phyloP scores from a whole-genome alignment of 148 eudicot species.

The Arctostaphylos glauca region DNA sequence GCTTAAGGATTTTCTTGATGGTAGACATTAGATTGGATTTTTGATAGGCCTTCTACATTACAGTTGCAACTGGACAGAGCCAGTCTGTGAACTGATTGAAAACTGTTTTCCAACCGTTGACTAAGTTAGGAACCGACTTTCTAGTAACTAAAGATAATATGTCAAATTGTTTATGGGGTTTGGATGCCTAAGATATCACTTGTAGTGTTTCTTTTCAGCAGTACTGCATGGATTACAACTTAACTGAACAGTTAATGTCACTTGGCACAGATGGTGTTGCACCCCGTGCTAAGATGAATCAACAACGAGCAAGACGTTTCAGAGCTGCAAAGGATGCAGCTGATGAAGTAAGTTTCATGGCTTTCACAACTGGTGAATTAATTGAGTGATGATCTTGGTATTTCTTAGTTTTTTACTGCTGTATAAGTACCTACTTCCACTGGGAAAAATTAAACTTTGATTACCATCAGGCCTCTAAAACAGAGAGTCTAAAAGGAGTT shows the following conservation, averaged over 20 bases:
- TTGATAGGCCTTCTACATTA: not conserved
- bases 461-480: constrained; percentile 15
- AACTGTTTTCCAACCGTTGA: not conserved
- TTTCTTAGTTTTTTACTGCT: not conserved
- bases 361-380: constrained; percentile 1
- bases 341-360: constrained; percentile 28
- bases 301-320: constrained; percentile 39
- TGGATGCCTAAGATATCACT: not conserved
- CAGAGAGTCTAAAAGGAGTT: constrained; percentile 2
- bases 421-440: not conserved
- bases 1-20: not conserved
- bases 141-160: not conserved
- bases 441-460: not conserved
- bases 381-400: not conserved
- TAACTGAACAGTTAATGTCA: not conserved
- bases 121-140: not conserved
- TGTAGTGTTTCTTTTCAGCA: not conserved
- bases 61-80: not conserved
- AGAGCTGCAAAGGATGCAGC: constrained; percentile 33
- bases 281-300: constrained; percentile 50
- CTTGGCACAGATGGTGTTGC: constrained; percentile 39
- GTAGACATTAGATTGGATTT: not conserved
- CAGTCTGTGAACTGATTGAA: not conserved
- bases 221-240: not conserved
- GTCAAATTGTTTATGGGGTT: not conserved